phyloP scores from a whole-genome alignment of 192 early-diverging fungal species.

The Martensiomyces pterosporus region DNA sequence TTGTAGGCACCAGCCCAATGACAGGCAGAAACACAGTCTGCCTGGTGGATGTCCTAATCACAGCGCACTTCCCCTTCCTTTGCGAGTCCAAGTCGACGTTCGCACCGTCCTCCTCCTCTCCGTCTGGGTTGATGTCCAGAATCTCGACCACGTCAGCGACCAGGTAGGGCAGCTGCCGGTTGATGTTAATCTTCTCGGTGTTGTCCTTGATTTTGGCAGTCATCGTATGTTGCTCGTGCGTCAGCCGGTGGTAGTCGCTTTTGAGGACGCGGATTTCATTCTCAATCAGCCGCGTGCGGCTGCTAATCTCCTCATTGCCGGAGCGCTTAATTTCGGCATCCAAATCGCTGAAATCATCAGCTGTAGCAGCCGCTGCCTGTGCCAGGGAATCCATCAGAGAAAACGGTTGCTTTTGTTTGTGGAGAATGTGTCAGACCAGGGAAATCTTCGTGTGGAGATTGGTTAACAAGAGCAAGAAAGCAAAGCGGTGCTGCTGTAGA shows the following conservation, averaged over 20 bases:
- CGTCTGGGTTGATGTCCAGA: slow-evolving; percentile 86
- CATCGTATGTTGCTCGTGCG: slow-evolving; percentile 84
- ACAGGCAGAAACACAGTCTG: slow-evolving; percentile 97
- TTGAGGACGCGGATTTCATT: slow-evolving; percentile 98
- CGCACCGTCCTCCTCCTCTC: slow-evolving; percentile 88
- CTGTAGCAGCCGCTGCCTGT: slow-evolving; percentile 40
- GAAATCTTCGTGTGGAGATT: too few species aligned
- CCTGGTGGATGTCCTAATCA: slow-evolving; percentile 91
- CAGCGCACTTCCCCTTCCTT: slow-evolving; percentile 94
- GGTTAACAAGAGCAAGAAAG: too few species aligned
- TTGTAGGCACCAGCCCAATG: slow-evolving; percentile 90
- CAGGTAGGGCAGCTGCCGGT: slow-evolving; percentile 95
- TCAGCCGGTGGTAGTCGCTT: slow-evolving; percentile 81
- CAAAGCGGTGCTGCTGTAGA: too few species aligned
- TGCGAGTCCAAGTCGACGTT: slow-evolving; percentile 90
- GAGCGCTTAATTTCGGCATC: slow-evolving; percentile 87
- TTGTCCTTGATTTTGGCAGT: slow-evolving; percentile 95
- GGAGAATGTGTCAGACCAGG: too few species aligned
- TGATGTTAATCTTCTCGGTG: slow-evolving; percentile 97
- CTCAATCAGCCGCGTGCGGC: slow-evolving; percentile 87
- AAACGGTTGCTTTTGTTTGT: not conserved
- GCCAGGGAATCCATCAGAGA: slow-evolving; percentile 48
- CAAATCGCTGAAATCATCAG: slow-evolving; percentile 65
- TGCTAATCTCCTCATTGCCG: slow-evolving; percentile 86
- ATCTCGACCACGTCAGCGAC: slow-evolving; percentile 97